Base-by-base conservation (phyloP, 352 stramenopile genomes). In the Pythium dissotocum region DNA sequence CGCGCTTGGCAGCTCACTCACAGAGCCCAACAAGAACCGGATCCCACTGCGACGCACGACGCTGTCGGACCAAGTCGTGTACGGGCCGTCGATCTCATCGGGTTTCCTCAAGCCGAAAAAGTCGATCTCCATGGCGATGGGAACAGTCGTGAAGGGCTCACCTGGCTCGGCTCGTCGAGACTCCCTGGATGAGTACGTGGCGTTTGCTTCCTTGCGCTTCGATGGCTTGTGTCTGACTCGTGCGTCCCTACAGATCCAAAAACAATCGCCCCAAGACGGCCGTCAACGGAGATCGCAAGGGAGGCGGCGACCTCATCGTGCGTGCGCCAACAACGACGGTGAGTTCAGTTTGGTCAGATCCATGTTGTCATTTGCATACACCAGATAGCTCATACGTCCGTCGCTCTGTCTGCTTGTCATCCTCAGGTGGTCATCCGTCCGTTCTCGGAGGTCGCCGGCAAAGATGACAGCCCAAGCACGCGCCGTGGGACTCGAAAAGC, bases 1-100 rank as follows among this genome's bases (percentile, higher is more conserved):
- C 0, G 59, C 26, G 2, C 18, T 57, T 2, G 16, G 21, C 6
- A 58, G 21, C 1, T 58, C 52, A 18, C n/a, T 56, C 2, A 76
- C 85, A n/a, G 83, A 91, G 44, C 63, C 46, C 46, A 53, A 76
- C 2, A 71, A 76, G 46, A 90, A 90, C 40, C 82, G 78, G 28
- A 88, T 91, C 53, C 83, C 81, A 12, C 72, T 91, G 36, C 76
- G 83, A 24, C 71, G 81, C 21, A 63, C 74, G 0, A 68, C 73
- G 28, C 70, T 89, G 4, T 89, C 80, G 0, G 79, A 91, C 46
- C 79, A 87, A 28, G 77, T 91, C 24, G 75, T 91, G 5, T 91
- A 91, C 62, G 83, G 80, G 0, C 83, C 83, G 3, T 77, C 77
- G 30, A 87, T 91, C 71, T 88, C 82, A 38, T 65, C 61, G 5